Evolutionary conservation across 202 grass and related monocot species (phyloP).

Genomic region (Carex sylvatica): DNA sequence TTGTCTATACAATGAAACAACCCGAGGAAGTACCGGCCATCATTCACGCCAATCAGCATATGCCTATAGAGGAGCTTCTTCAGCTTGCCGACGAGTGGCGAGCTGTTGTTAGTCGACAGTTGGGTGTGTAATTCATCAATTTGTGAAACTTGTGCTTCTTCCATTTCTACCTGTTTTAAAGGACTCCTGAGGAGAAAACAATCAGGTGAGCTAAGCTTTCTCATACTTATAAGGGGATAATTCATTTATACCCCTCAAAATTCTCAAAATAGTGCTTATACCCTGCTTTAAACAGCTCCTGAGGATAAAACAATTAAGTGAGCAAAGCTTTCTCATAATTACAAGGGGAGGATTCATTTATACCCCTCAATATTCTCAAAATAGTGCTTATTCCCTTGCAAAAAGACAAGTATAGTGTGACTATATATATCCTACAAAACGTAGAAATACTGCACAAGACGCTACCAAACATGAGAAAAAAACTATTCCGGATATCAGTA

Average conservation of each 20-base stretch:
- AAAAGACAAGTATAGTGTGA: not conserved
- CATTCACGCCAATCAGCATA: constrained; percentile 76
- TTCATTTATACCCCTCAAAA: not conserved
- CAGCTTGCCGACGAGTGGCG: constrained; percentile 50
- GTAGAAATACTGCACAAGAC: not conserved
- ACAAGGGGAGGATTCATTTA: not conserved
- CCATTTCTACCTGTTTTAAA: not conserved
- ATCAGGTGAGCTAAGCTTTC: not conserved
- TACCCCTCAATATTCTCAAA: not conserved
- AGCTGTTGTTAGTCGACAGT: constrained; percentile 24
- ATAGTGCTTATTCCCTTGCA: not conserved
- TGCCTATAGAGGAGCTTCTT: constrained; percentile 66
- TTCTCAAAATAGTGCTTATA: not conserved
- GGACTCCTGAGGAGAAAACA: not conserved
- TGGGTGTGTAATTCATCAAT: constrained; percentile 7
- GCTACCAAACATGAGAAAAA: not conserved
- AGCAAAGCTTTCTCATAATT: not conserved
- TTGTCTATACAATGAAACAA: constrained; percentile 94
- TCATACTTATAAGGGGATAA: not conserved
- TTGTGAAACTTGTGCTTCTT: constrained; percentile 5
- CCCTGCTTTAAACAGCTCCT: not conserved
- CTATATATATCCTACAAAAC: not conserved
- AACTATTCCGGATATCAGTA: not conserved
- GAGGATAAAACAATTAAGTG: not conserved
- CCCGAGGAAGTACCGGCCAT: constrained; percentile 76